Evolutionary conservation across 2,329 filamentous ascomycete genomes (phyloP).

Genomic region (Xylaria sp.): DNA sequence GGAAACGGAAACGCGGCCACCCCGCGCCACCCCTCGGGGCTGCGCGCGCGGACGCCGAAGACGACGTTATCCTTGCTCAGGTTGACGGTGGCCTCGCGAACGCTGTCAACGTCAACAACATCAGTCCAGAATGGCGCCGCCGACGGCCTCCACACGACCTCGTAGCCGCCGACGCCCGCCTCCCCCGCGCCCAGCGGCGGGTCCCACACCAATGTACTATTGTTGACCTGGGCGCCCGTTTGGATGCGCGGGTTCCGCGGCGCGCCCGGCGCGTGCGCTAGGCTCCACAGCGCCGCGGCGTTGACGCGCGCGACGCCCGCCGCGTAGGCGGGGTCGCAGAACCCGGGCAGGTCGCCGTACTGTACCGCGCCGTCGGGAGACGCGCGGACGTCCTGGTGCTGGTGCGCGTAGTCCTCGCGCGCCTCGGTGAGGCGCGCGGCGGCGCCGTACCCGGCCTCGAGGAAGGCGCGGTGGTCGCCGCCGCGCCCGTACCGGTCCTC

Average conservation of each 20-base stretch:
- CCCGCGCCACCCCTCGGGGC: constrained; percentile 31
- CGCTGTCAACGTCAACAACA: constrained; percentile 51
- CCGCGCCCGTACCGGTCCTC: constrained; percentile 59
- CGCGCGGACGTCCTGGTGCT: constrained; percentile 57
- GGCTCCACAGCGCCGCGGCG: constrained; percentile 55
- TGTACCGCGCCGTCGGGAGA: constrained; percentile 47
- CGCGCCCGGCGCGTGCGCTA: constrained; percentile 54
- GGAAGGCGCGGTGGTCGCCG: constrained; percentile 59
- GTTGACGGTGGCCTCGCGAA: constrained; percentile 47
- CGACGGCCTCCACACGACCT: constrained; percentile 58
- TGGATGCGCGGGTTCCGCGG: constrained; percentile 54
- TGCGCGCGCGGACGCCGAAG: constrained; percentile 54
- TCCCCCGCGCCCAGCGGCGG: constrained; percentile 38
- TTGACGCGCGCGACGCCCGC: constrained; percentile 58
- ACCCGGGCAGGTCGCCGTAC: constrained; percentile 59
- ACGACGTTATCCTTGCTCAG: constrained; percentile 61
- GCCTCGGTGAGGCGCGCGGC: constrained; percentile 61
- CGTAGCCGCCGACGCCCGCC: constrained; percentile 49
- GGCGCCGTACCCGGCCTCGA: constrained; percentile 57
- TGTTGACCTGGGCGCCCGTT: constrained; percentile 50
- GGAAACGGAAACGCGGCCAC: constrained; percentile 38
- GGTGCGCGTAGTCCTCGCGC: constrained; percentile 58
- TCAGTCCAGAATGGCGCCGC: constrained; percentile 54
- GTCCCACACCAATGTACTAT: constrained; percentile 54
- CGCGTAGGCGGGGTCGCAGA: constrained; percentile 59